Evolutionary conservation across 495 filamentous ascomycete genomes (phyloP), one percentile per base, ranked within the genome.

Genomic region (Aspergillus sclerotioniger): DNA sequence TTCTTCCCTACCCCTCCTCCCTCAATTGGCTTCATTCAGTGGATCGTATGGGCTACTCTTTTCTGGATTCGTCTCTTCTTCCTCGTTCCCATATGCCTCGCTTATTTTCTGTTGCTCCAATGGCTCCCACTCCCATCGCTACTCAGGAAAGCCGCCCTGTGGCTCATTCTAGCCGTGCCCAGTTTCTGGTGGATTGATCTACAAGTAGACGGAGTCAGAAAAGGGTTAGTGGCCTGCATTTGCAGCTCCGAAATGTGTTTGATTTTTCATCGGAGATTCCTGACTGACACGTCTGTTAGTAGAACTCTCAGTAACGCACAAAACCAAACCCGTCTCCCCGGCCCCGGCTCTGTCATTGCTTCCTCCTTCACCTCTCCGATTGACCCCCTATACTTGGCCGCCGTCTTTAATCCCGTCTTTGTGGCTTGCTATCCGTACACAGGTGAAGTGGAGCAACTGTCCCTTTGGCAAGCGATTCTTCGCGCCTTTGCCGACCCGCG

Each of bases 151-250:
- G 85, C 91, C 15, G 80, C 87, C 39, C 68, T 98, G 29, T 98
- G 95, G 93, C 79, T 84, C 47, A 83, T 98, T 44, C 80, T 99
- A 16, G 87, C 84, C 31, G 87, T 92, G 20, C 90, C 91, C 0
- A 92, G 92, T 17, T 87, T 97, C 37, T 98, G 94, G 93, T 98
- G 93, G 92, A 88, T 96, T 50, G 94, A 98, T 72, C 79, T 99
- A 0, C 92, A 97, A 64, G 87, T 99, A 43, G 94, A 98, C 68
- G 91, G 92, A 31, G 94, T 99, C 35, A 88, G 87, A 72, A 91
- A 90, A 77, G 94, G 94, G 79, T 87, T 62, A 51, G 75, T 74
- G 28, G 15, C 29, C 29, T 29, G 13, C 25, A 25, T 25, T 25
- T 25, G 25, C 25, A 3, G 25, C 25, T 25, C 25, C 25, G 25